phyloP scores from a whole-genome alignment of 139 green algal genomes.

The Micromonas pusilla region DNA sequence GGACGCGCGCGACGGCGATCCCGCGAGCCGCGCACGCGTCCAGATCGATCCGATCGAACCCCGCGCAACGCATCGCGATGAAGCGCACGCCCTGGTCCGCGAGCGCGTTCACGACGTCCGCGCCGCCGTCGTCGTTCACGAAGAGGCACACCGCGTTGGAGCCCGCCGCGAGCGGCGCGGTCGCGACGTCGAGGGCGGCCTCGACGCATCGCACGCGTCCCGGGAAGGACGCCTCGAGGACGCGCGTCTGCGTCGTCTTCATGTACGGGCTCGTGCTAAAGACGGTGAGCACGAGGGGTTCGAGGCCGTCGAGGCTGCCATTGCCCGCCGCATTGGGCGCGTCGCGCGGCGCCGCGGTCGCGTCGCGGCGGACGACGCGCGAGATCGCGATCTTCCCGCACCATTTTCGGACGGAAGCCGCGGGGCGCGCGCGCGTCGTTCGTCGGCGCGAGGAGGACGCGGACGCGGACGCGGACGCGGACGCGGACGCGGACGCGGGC shows the following conservation, averaged over 20 bases:
- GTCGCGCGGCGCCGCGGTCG: no score
- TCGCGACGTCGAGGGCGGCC: not conserved
- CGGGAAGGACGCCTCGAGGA: not conserved
- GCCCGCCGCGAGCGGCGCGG: not conserved
- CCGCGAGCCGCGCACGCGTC: not conserved
- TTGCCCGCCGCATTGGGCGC: no score
- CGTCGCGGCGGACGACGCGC: no score
- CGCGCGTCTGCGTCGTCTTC: not conserved
- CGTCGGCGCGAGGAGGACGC: no score
- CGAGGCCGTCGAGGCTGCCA: no score
- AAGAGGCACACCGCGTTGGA: conserved; percentile 52
- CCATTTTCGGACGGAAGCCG: no score
- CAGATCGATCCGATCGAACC: conserved; percentile 40
- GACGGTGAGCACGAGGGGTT: not conserved
- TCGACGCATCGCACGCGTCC: conserved; percentile 30
- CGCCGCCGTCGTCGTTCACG: conserved; percentile 56
- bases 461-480: no score
- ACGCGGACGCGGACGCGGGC: no score
- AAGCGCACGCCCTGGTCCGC: conserved; percentile 48
- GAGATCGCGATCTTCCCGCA: no score
- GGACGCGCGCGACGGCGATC: conserved; percentile 56
- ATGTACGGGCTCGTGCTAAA: not conserved
- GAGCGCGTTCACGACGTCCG: conserved; percentile 48
- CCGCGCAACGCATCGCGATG: conserved; percentile 69
- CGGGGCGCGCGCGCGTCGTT: no score